Evolutionary conservation across 139 green algal species (phyloP).

Genomic region (Chlamydomonas sp.): DNA sequence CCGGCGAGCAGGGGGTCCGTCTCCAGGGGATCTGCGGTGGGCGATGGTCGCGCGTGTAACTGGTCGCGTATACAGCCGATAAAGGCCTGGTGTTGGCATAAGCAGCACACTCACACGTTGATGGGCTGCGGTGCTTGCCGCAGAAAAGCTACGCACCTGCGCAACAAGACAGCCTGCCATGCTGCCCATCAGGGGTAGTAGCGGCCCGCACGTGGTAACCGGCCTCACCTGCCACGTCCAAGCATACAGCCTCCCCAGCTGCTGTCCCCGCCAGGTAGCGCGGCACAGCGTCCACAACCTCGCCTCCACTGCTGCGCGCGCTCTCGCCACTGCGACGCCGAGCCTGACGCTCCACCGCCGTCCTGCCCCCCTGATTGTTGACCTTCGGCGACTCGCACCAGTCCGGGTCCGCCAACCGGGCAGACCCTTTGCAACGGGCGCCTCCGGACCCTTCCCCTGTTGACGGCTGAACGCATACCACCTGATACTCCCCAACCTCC

Average conservation of each 20-base stretch:
- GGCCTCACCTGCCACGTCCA: not conserved
- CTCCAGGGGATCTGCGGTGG: conserved; percentile 1
- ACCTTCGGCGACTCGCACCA: too few relatives aligned
- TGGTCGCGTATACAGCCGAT: too few relatives aligned
- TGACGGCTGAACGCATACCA: too few relatives aligned
- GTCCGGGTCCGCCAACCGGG: too few relatives aligned
- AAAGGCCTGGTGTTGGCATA: not conserved
- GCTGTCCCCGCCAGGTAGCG: not conserved
- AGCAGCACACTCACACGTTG: not conserved
- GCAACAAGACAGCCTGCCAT: not conserved
- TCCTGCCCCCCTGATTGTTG: too few relatives aligned
- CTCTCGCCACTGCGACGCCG: not conserved
- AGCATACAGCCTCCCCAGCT: not conserved
- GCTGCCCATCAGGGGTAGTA: too few relatives aligned
- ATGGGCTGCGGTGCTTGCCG: not conserved
- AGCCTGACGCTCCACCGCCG: not conserved
- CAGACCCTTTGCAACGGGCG: too few relatives aligned
- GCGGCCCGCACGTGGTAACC: too few relatives aligned
- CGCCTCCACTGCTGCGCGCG: not conserved
- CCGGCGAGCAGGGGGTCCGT: conserved; percentile 7
- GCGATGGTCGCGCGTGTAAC: too few relatives aligned
- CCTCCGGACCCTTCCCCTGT: too few relatives aligned
- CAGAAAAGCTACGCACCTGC: not conserved
- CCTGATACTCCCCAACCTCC: too few relatives aligned
- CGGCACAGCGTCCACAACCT: not conserved